phyloP scores from a whole-genome alignment of 768 basidiomycete genomes.

The Saitozyma sp. region DNA sequence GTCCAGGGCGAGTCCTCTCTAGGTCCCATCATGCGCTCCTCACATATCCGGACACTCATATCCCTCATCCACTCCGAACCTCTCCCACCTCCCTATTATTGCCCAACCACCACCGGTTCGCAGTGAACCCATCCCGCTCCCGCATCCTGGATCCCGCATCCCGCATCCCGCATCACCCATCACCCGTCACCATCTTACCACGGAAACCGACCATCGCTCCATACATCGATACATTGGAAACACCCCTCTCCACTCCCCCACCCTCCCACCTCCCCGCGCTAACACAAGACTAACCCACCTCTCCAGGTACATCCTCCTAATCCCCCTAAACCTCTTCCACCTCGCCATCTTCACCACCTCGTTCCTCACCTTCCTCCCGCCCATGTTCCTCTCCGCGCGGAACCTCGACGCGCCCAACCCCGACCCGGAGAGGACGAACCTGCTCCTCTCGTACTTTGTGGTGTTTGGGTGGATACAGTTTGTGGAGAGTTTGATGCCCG shows the following conservation, averaged over 20 bases:
- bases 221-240: too few relatives aligned
- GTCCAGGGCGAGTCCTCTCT: too few relatives aligned
- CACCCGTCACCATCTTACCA: too few relatives aligned
- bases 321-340: conserved; percentile 44
- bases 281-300: not conserved
- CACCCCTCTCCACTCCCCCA: too few relatives aligned
- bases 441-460: conserved; percentile 40
- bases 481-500: conserved; percentile 36
- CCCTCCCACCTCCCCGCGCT: not conserved
- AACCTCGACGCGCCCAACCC: conserved; percentile 25
- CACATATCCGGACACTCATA: too few relatives aligned
- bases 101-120: not conserved
- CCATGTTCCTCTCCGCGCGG: conserved; percentile 32
- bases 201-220: too few relatives aligned
- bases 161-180: too few relatives aligned
- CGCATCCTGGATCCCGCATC: too few relatives aligned
- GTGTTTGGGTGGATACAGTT: conserved; percentile 40
- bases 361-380: conserved; percentile 40
- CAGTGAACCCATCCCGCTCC: too few relatives aligned
- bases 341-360: conserved; percentile 38
- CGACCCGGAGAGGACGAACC: conserved; percentile 27
- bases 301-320: conserved; percentile 40
- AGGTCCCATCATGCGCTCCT: too few relatives aligned
- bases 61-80: not conserved
- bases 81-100: not conserved